Percentiles rank a stretch among this genome's conserved stretches.
These are phyloP conservation scores for Ceratocystis alfenasii DNA, from an alignment of 2,329 filamentous ascomycete species.

Conservation along the genomic window DNA sequence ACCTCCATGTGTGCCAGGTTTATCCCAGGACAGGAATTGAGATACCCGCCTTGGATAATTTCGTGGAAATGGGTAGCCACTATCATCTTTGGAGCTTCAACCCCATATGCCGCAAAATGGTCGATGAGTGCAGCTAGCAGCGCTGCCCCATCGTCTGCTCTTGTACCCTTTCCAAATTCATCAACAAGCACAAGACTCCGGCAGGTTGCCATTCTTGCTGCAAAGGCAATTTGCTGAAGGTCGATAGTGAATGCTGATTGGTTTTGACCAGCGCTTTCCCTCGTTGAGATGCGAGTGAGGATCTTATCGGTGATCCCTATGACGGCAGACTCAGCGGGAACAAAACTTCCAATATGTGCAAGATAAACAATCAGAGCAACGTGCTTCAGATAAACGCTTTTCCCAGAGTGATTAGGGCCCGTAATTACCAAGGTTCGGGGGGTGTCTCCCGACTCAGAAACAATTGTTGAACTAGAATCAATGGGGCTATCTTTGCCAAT, in stretches of 20 bases:
- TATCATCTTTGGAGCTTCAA: conserved; percentile 43
- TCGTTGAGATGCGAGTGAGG: conserved; percentile 69
- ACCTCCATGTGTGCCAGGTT: conserved; percentile 63
- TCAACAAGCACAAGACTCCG: conserved; percentile 80
- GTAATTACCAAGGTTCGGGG: conserved; percentile 61
- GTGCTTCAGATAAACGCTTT: conserved; percentile 92
- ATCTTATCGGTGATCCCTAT: conserved; percentile 91
- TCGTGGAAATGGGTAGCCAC: conserved; percentile 57
- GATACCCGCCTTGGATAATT: conserved; percentile 53
- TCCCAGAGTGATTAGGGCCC: conserved; percentile 91
- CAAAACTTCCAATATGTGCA: conserved; percentile 84
- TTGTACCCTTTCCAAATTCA: conserved; percentile 67
- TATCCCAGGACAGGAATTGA: conserved; percentile 34
- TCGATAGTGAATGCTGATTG: conserved; percentile 63
- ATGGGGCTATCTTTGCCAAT: conserved; percentile 25
- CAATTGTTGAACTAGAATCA: neutral
- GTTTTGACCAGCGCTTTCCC: conserved; percentile 47
- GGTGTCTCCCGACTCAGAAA: conserved; percentile 8
- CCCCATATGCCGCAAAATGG: conserved; percentile 40
- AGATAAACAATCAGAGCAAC: conserved; percentile 82
- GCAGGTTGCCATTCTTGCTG: conserved; percentile 60
- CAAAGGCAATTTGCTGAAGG: conserved; percentile 71
- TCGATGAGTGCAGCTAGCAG: conserved; percentile 46
- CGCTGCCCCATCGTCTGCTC: conserved; percentile 45
- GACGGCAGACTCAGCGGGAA: conserved; percentile 63